Evolutionary conservation across 768 basidiomycete genomes (phyloP).

Genomic region (Pleurotus citrinopileatus): DNA sequence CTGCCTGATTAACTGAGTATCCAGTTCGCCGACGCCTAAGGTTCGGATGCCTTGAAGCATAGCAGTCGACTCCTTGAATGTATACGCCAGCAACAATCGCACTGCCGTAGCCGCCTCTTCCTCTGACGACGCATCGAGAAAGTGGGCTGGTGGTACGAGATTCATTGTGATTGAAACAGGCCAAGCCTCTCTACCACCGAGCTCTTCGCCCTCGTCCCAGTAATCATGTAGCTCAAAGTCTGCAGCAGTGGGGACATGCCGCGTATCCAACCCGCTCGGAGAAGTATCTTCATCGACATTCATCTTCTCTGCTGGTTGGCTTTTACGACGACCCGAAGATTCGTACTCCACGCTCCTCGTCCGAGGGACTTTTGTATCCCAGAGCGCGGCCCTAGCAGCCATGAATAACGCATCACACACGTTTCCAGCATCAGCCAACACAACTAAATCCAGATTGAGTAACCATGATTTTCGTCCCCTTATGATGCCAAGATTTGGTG

Average conservation of each 20-base stretch:
- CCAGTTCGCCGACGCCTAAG: conserved; percentile 61
- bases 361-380: conserved; percentile 76
- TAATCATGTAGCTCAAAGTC: conserved; percentile 89
- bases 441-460: conserved; percentile 70
- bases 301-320: conserved; percentile 29
- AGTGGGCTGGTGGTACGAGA: conserved; percentile 63
- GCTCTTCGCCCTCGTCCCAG: conserved; percentile 78
- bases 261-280: conserved; percentile 57
- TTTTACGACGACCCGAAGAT: conserved; percentile 19
- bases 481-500: conserved; percentile 60
- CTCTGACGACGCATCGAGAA: conserved; percentile 67
- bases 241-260: conserved; percentile 42
- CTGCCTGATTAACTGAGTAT: conserved; percentile 40
- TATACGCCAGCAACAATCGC: conserved; percentile 61
- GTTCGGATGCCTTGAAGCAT: conserved; percentile 62
- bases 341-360: conserved; percentile 73
- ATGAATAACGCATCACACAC: conserved; percentile 76
- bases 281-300: conserved; percentile 47
- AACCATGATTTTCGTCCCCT: conserved; percentile 69
- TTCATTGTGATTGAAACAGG: conserved; percentile 80
- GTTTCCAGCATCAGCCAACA: conserved; percentile 75
- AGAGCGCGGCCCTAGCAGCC: conserved; percentile 74
- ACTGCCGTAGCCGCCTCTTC: conserved; percentile 71
- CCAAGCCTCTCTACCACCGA: conserved; percentile 64
- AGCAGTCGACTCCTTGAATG: conserved; percentile 44